These are phyloP conservation scores for Coemansia sp. DNA, from an alignment of 192 early-diverging fungal species.

Conservation along the genomic window DNA sequence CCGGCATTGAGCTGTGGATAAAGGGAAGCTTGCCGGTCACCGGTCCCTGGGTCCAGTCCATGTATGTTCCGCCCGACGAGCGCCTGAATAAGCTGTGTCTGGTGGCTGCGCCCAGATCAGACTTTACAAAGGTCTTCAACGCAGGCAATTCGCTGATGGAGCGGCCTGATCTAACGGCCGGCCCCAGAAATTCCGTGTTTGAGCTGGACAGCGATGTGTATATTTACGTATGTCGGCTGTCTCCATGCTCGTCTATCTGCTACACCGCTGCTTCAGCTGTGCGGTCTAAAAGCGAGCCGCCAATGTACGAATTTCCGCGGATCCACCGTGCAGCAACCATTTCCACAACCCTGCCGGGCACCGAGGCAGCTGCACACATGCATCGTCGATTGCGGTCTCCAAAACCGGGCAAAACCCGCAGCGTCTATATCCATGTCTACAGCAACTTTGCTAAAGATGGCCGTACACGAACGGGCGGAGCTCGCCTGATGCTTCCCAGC, in stretches of 20 bases:
- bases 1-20: slow-evolving; percentile 46
- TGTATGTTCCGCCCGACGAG: slow-evolving; percentile 34
- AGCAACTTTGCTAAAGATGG: slow-evolving; percentile 42
- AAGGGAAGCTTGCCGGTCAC: slow-evolving; percentile 44
- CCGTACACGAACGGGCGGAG: slow-evolving; percentile 15
- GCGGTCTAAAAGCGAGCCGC: slow-evolving; percentile 21
- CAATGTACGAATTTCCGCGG: slow-evolving; percentile 33
- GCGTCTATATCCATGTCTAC: slow-evolving; percentile 31
- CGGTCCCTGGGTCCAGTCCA: slow-evolving; percentile 45
- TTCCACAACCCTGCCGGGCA: slow-evolving; percentile 2
- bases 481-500: slow-evolving; percentile 38
- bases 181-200: slow-evolving; percentile 20
- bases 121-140: slow-evolving; percentile 18
- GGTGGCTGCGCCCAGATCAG: slow-evolving; percentile 35
- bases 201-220: slow-evolving; percentile 54
- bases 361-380: not conserved
- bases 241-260: slow-evolving; percentile 31
- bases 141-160: slow-evolving; percentile 11
- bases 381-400: slow-evolving; percentile 3
- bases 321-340: slow-evolving; percentile 34
- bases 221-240: slow-evolving; percentile 45
- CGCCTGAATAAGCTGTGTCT: slow-evolving; percentile 45
- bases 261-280: slow-evolving; percentile 15
- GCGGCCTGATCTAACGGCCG: slow-evolving; percentile 21
- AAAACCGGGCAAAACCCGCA: slow-evolving; percentile 21